Conservation (phyloP, 305 asterid genomes). For the Caryopteris hybrid region DNA sequence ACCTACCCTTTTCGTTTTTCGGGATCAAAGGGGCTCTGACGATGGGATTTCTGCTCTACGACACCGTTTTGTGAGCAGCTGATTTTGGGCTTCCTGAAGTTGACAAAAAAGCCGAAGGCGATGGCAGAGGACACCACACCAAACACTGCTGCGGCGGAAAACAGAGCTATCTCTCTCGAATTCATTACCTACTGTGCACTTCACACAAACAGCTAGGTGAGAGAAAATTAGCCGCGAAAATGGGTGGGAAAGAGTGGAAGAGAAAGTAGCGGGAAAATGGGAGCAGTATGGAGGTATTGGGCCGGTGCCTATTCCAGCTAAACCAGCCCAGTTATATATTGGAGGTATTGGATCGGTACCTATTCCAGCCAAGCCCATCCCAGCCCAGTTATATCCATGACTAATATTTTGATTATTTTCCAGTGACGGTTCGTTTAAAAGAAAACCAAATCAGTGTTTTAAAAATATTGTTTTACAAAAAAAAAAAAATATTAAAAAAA, state of each 20-base stretch:
- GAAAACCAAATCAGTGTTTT: no score
- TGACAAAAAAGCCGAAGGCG: slow-evolving; percentile 33
- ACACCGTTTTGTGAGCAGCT: slow-evolving; percentile 26
- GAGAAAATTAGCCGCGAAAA: slow-evolving; percentile 28
- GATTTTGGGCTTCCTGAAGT: slow-evolving; percentile 22
- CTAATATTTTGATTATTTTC: no score
- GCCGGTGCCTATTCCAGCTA: neutral
- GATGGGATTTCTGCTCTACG: slow-evolving; percentile 23
- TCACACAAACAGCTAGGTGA: slow-evolving; percentile 15
- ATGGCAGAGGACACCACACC: slow-evolving; percentile 60
- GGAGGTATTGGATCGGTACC: no score
- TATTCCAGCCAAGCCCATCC: no score
- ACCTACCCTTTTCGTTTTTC: slow-evolving; percentile 69
- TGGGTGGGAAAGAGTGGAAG: neutral
- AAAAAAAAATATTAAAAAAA: no score
- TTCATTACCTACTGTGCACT: slow-evolving; percentile 32
- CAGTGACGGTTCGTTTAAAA: no score
- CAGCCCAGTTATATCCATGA: no score
- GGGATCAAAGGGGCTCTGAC: slow-evolving; percentile 65
- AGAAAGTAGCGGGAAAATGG: slow-evolving; percentile 35
- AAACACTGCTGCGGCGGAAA: slow-evolving; percentile 59
- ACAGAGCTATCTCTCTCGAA: slow-evolving; percentile 52
- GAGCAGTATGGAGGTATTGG: neutral
- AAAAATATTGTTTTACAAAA: no score
- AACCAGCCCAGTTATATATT: neutral